These are phyloP conservation scores for Gossypium raimondii DNA, from an alignment of 345 rosid species.

Conservation along the genomic window DNA sequence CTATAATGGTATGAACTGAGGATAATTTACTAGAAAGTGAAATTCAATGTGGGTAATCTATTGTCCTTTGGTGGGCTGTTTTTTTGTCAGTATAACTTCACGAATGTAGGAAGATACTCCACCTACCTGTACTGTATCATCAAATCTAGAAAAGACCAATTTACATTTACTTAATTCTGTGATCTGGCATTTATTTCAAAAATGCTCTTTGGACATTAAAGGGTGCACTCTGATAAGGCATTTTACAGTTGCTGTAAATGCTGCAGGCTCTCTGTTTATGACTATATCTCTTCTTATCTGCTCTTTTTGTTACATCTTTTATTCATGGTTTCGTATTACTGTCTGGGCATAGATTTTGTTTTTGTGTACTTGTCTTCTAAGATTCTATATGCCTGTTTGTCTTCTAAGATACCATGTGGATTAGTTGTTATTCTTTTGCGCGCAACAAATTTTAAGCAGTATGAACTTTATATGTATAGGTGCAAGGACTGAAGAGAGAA, in stretches of 20 bases:
- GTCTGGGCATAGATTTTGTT: not conserved
- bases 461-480: constrained; percentile 39
- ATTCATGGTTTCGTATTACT: not conserved
- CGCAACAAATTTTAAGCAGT: not conserved
- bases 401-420: not conserved
- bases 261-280: not conserved
- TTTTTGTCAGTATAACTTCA: not conserved
- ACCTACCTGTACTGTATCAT: not conserved
- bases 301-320: not conserved
- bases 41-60: not conserved
- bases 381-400: not conserved
- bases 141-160: not conserved
- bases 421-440: constrained; percentile 1
- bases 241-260: constrained; percentile 1
- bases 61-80: not conserved
- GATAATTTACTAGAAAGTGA: constrained; percentile 3
- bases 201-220: not conserved
- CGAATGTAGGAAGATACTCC: not conserved
- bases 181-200: not conserved
- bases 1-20: not conserved
- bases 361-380: not conserved
- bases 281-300: not conserved
- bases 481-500: constrained; percentile 77
- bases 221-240: not conserved
- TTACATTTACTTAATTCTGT: not conserved